Conservation (phyloP, 1,284 basidiomycete genomes). For the Cerioporus squamosus region DNA sequence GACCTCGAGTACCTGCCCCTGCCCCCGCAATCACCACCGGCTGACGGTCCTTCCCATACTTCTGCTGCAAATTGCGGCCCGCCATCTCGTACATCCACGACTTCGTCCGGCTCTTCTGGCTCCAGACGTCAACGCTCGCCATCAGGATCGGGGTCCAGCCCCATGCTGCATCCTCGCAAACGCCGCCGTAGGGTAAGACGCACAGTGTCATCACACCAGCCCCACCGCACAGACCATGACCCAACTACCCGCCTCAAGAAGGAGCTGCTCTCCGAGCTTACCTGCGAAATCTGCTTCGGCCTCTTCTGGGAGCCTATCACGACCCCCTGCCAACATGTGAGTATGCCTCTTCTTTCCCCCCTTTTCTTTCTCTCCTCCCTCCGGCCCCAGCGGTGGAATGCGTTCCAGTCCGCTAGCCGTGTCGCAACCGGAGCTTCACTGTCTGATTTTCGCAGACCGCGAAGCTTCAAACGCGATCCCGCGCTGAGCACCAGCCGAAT, state of each 20-base stretch:
- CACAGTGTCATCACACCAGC: slow-evolving; percentile 12
- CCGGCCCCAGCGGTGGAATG: neutral
- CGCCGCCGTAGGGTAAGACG: slow-evolving; percentile 26
- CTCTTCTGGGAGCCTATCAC: slow-evolving; percentile 88
- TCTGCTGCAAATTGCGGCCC: neutral
- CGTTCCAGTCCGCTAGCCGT: neutral
- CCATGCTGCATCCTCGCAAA: slow-evolving; percentile 25
- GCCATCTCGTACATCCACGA: neutral
- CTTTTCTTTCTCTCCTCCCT: slow-evolving; percentile 1
- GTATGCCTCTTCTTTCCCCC: slow-evolving; percentile 31
- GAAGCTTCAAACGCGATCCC: no score
- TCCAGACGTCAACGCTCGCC: slow-evolving; percentile 10
- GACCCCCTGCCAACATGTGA: slow-evolving; percentile 91
- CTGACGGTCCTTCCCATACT: neutral
- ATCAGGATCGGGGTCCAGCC: slow-evolving; percentile 14
- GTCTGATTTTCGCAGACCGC: no score
- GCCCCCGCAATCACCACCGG: slow-evolving; percentile 3
- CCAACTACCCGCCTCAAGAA: slow-evolving; percentile 58
- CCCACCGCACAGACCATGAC: slow-evolving; percentile 31
- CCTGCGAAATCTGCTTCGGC: slow-evolving; percentile 91
- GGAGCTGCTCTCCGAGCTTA: slow-evolving; percentile 75
- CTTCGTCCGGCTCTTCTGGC: neutral
- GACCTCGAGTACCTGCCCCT: slow-evolving; percentile 25
- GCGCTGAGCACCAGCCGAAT: no score
- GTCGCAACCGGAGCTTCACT: neutral